Conservation (phyloP, 179 eudicot genomes). For the Spergularia azorica region DNA sequence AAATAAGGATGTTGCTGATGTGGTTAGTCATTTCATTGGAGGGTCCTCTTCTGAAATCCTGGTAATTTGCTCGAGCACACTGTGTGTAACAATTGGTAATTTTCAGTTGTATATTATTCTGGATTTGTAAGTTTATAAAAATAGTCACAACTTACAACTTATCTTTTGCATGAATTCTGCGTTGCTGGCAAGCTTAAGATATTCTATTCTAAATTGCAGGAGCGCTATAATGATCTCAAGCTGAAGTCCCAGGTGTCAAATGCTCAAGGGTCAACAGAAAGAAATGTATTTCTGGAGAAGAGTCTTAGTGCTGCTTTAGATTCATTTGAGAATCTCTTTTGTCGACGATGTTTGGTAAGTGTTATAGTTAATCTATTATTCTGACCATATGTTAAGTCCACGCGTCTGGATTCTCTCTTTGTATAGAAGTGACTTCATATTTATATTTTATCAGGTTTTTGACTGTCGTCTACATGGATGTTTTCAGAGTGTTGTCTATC, state of each 20-base stretch:
- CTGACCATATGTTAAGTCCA: background rate
- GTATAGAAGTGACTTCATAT: background rate
- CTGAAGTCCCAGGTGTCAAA: slow-evolving; percentile 37
- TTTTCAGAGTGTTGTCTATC: slow-evolving; percentile 60
- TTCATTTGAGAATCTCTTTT: slow-evolving; percentile 89
- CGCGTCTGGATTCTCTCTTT: background rate
- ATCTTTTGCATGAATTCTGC: background rate
- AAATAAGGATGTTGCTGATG: slow-evolving; percentile 58
- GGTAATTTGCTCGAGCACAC: slow-evolving; percentile 38
- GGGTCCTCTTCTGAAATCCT: slow-evolving; percentile 66
- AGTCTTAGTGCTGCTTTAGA: slow-evolving; percentile 75
- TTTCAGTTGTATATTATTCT: slow-evolving; percentile 14
- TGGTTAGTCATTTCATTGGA: slow-evolving; percentile 62
- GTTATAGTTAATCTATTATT: slow-evolving; percentile 1
- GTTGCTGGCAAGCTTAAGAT: slow-evolving; percentile 14
- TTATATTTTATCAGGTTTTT: slow-evolving; percentile 56
- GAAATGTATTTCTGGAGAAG: slow-evolving; percentile 53
- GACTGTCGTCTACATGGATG: slow-evolving; percentile 96
- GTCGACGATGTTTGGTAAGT: slow-evolving; percentile 96
- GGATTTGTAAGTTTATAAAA: background rate
- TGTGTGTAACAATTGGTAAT: background rate
- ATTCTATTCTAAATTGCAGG: slow-evolving; percentile 46
- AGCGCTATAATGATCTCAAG: slow-evolving; percentile 60
- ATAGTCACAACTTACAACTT: background rate
- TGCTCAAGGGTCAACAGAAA: slow-evolving; percentile 28